Conservation (phyloP, 352 stramenopile species). For the Pythium biforme region DNA sequence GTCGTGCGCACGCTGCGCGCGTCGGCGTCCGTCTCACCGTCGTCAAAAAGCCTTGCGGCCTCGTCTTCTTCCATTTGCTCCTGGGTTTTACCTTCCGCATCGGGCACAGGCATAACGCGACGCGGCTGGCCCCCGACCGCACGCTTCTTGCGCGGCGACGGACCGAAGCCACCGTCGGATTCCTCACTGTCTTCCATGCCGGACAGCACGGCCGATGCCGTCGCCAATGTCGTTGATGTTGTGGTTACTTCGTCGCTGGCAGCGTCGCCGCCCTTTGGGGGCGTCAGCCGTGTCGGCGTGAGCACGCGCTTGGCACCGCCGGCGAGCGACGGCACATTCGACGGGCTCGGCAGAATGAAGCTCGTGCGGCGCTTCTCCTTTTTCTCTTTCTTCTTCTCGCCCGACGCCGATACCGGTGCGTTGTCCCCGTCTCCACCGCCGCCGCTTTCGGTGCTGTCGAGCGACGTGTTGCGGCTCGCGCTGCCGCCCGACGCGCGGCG, state of each 20-base stretch:
- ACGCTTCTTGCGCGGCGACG: constrained; percentile 24
- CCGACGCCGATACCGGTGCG: background rate
- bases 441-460: background rate
- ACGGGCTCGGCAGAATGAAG: constrained; percentile 49
- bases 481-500: background rate
- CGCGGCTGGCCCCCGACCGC: background rate
- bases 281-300: constrained; percentile 39
- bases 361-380: constrained; percentile 50
- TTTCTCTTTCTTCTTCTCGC: constrained; percentile 17
- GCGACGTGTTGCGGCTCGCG: constrained; percentile 4
- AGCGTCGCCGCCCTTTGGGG: constrained; percentile 18
- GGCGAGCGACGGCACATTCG: constrained; percentile 39
- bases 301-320: constrained; percentile 60
- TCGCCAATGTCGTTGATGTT: background rate
- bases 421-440: no score
- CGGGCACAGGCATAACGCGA: background rate
- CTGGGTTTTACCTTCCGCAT: no score
- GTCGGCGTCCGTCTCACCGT: constrained; percentile 16
- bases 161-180: constrained; percentile 23
- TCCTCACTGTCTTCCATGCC: constrained; percentile 26
- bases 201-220: background rate
- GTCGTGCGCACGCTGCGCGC: constrained; percentile 24
- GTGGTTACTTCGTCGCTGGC: background rate
- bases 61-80: background rate
- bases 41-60: constrained; percentile 9